Evolutionary conservation across 768 basidiomycete genomes (phyloP), one percentile per base, ranked within the genome.

Genomic region (Kwoniella sp.): DNA sequence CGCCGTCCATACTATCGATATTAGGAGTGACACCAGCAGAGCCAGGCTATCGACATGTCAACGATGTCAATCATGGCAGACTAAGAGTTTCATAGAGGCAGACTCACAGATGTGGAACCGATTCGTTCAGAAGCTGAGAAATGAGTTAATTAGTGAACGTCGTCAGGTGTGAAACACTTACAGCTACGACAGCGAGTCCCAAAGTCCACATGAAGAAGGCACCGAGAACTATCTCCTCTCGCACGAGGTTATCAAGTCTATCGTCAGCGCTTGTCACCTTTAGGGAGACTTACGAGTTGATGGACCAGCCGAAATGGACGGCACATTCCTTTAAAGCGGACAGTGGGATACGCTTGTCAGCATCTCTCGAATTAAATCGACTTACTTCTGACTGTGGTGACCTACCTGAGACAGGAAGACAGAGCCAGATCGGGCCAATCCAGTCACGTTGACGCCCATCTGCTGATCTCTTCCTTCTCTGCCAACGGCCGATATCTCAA

Each of bases 141-240:
- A 19, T 21, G 17, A 25, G 24, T 36, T 25, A 12, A 40, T 37
- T 17, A 48, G 17, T 19, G 40, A 10, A 29, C 8, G 17, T 44
- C 40, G 4, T 44, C 40, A 33, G 33, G 7, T 33, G 13, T 33
- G 33, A 7, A 13, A 7, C 3, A 56, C 56, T 50, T 12, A 64
- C 63, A 19, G 55, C 63, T 37, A 52, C 55, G 22, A 64, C 26
- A 17, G 55, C 56, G 1, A 64, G 47, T 22, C 54, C 55, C 25
- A 64, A 30, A 2, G 54, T 58, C 63, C 63, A 58, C 25, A 64
- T 36, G n/a, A 57, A 64, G 51, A 64, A 64, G 2, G 53, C 46
- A 6, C 55, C 55, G 3, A 57, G 56, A 26, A 53, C 56, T 8
- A 50, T 58, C 22, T 64, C 55, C 24, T 54, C 49, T 6, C 63